Evolutionary conservation across 176 grass and related monocot genomes (phyloP), one percentile per base, ranked within the genome.

Genomic region (Tillandsia fasciculata): DNA sequence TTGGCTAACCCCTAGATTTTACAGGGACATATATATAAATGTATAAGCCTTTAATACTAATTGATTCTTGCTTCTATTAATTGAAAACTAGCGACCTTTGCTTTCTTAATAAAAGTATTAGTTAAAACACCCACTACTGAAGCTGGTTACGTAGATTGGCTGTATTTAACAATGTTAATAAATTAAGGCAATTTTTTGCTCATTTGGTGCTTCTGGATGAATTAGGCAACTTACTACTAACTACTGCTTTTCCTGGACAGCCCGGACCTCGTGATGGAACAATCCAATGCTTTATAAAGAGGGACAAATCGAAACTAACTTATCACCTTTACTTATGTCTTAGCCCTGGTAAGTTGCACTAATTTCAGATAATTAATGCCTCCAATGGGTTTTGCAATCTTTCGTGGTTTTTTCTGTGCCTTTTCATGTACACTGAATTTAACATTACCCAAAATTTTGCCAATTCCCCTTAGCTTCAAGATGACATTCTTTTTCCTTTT

Each of bases 251-350:
- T 17, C 64, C 50, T 83, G 9, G 29, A 26, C 82, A 96, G 91
- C 87, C 91, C 52, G 91, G 91, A 75, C 72, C 85, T 48, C 82
- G 85, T 67, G 91, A 96, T 49, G 87, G 87, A 49, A 72, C 76
- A 49, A 96, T 96, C 70, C 86, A 90, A 64, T 95, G 90, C 70
- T 95, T 87, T 71, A 95, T 95, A 79, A 95, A 87, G 80, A 83
- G 90, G 65, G 90, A 95, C 70, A 87, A 84, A 79, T 89, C 90
- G 18, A 95, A 90, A 68, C 83, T 80, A 72, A 91, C 85, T 8
- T 96, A 96, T 79, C 85, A 76, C 77, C 91, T 96, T 61, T 96
- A 96, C 80, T 79, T 96, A 22, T 96, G 85, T 67, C 91, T 96
- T 78, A 79, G 77, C 65, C 56, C 91, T 71, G 80, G 87, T 96